Evolutionary conservation across 106 monocot genomes (phyloP).

Genomic region (Dendrobium huoshanense): DNA sequence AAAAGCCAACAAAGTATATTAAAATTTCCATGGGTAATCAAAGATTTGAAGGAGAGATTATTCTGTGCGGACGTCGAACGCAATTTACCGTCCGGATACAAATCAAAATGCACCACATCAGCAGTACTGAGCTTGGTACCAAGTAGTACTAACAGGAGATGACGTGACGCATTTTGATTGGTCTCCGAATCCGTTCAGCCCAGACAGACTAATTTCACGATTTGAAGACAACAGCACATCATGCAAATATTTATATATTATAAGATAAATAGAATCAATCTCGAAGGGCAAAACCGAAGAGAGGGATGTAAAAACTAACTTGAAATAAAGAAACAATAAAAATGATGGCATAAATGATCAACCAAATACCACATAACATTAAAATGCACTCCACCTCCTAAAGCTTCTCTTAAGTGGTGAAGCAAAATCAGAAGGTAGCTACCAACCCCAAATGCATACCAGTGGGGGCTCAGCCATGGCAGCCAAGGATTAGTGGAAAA

Average conservation of each 20-base stretch:
- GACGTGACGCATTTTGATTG: too few species aligned
- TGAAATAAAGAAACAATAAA: neutral
- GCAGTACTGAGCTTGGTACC: too few species aligned
- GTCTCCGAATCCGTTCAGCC: too few species aligned
- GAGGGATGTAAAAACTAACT: neutral
- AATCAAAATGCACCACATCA: too few species aligned
- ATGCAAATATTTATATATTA: too few species aligned
- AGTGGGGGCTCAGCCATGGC: neutral
- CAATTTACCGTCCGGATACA: too few species aligned
- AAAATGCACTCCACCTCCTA: neutral
- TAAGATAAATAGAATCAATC: too few species aligned
- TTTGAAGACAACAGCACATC: too few species aligned
- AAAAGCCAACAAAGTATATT: too few species aligned
- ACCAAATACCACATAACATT: conserved; percentile 1
- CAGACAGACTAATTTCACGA: too few species aligned
- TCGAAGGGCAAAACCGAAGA: neutral
- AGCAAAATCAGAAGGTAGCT: neutral
- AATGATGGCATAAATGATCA: neutral
- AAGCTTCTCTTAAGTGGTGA: neutral
- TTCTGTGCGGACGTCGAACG: too few species aligned
- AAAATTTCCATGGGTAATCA: neutral
- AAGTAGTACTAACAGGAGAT: too few species aligned
- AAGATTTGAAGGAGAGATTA: neutral
- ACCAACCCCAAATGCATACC: neutral
- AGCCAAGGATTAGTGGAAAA: neutral